Evolutionary conservation across 2,329 filamentous ascomycete genomes (phyloP), one percentile per base, ranked within the genome.

Genomic region (Berkeleyomyces rouxiae): DNA sequence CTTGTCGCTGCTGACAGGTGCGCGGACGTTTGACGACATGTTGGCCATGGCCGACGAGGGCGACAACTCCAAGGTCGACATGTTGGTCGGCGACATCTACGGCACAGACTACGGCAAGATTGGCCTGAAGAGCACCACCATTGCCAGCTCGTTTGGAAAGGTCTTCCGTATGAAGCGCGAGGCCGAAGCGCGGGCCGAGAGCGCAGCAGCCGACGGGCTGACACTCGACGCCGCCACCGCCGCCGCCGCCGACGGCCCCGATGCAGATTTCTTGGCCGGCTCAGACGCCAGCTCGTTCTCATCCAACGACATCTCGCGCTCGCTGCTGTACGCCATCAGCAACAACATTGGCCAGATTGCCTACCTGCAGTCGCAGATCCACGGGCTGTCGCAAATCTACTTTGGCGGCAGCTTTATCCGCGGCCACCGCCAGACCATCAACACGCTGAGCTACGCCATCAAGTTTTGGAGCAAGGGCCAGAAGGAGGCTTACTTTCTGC

Each of bases 291-390:
- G 76, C 2, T 78, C 80, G 64, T 97, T 96, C 74, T 83, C 82
- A 16, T 79, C 83, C 43, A 84, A 90, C 70, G 93, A 99, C 73
- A 89, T 99, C 67, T 93, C 89, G 33, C 81, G 92, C 40, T 96
- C 90, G 57, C 79, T 99, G 16, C 82, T 99, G 0, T 99, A 96
- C 74, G 93, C 93, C 33, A 90, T 97, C 68, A 92, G 87, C 72
- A 97, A 97, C 77, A 97, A 97, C 74, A 96, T 97, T 67, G 93
- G 93, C 13, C 93, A 99, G 76, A 95, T 99, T 68, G 90, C 93
- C 51, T 96, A 93, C 72, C 79, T 99, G n/a, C 93, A 97, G 71
- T 93, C 90, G 4, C 91, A 96, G 72, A 93, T 96, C 70, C 92
- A 99, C 75, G 82, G 86, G 55, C 78, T 97, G 36, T 87, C 88